Conservation (phyloP, 139 green algal species). For the Chlorella ohadii region DNA sequence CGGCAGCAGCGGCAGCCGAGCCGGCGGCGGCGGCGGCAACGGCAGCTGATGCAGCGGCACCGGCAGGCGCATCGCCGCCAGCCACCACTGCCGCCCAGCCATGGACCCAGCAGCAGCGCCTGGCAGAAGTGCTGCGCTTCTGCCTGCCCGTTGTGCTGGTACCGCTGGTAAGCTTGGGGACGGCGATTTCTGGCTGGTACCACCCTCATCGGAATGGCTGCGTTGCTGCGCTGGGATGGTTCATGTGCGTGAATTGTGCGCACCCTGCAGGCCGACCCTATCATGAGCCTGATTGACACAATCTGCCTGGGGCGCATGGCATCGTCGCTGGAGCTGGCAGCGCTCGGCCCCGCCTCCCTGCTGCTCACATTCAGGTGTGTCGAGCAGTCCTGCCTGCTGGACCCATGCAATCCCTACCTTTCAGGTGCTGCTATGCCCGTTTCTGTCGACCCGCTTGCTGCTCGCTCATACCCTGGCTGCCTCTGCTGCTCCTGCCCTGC, state of each 20-base stretch:
- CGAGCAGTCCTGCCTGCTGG: no score
- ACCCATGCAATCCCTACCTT: no score
- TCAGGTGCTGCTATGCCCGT: no score
- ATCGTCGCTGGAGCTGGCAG: conserved; percentile 59
- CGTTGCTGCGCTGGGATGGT: no score
- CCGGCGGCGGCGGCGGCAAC: not conserved
- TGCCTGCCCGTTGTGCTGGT: conserved; percentile 62
- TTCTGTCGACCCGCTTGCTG: no score
- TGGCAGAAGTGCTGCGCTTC: conserved; percentile 40
- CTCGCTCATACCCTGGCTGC: no score
- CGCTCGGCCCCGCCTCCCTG: conserved; percentile 78
- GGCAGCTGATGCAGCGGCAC: no score
- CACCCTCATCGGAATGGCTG: no score
- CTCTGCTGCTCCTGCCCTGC: not conserved
- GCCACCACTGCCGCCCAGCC: not conserved
- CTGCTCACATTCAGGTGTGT: conserved; percentile 70
- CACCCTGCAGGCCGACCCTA: not conserved
- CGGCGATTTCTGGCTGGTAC: no score
- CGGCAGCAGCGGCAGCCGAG: not conserved
- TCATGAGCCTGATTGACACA: conserved; percentile 86
- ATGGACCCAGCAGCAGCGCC: not conserved
- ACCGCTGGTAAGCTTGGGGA: conserved; percentile 68
- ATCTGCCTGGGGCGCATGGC: conserved; percentile 71
- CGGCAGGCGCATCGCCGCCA: not conserved
- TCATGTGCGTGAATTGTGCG: no score